These are phyloP conservation scores for Vanrija humicola DNA, from an alignment of 1,284 basidiomycete genomes.

Conservation along the genomic window DNA sequence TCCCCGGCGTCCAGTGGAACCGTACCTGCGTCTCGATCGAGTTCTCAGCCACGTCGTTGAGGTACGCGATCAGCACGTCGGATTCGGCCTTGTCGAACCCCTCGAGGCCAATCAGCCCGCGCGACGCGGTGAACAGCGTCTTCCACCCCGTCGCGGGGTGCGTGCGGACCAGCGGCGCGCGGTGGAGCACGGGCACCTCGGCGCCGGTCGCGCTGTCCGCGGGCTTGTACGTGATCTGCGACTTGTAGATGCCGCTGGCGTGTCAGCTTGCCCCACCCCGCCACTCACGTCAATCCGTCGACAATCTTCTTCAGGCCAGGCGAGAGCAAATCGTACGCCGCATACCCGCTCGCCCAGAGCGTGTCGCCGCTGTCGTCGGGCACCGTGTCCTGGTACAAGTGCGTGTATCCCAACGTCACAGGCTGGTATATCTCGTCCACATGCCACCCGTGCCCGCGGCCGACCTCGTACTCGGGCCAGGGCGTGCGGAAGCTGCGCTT, in stretches of 20 bases:
- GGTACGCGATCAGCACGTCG: constrained; percentile 33
- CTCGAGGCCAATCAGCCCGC: constrained; percentile 28
- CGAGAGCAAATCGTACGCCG: constrained; percentile 30
- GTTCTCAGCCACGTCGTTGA: constrained; percentile 35
- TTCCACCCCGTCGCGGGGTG: constrained; percentile 29
- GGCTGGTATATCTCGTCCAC: constrained; percentile 64
- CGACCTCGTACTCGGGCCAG: constrained; percentile 56
- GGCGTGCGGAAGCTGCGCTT: constrained; percentile 9
- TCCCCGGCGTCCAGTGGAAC: constrained; percentile 44
- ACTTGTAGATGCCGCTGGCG: constrained; percentile 51
- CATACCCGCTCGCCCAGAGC: constrained; percentile 53
- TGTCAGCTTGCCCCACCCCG: constrained; percentile 76
- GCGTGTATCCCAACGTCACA: constrained; percentile 65
- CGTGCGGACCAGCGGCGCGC: constrained; percentile 25
- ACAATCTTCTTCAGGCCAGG: constrained; percentile 24
- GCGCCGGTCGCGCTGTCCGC: constrained; percentile 38
- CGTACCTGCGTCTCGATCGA: constrained; percentile 41
- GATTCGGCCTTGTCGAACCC: constrained; percentile 25
- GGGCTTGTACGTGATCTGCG: constrained; percentile 29
- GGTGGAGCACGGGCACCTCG: constrained; percentile 58
- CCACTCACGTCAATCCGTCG: constrained; percentile 18
- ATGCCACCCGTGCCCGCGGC: constrained; percentile 57
- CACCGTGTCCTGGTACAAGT: constrained; percentile 41
- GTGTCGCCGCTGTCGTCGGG: constrained; percentile 49
- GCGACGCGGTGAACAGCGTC: constrained; percentile 54